Percentiles rank a stretch among this genome's conserved stretches.
phyloP scores from a whole-genome alignment of 495 filamentous ascomycete species.

The Halenospora varia region DNA sequence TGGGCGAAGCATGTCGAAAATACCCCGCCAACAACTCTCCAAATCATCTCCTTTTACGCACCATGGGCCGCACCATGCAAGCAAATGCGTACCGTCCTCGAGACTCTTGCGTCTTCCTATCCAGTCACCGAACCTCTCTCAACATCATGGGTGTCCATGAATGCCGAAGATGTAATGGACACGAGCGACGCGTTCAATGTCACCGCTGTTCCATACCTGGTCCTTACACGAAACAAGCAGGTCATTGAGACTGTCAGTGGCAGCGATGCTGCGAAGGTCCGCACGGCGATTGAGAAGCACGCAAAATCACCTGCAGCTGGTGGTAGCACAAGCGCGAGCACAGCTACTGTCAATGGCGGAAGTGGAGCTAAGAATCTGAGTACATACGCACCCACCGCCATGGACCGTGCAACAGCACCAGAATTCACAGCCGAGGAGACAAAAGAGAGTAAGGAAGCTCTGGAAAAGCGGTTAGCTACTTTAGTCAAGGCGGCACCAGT shows the following conservation, averaged over 20 bases:
- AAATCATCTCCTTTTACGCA: slow-evolving; percentile 89
- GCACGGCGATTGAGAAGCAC: slow-evolving; percentile 77
- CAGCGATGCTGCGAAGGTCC: slow-evolving; percentile 78
- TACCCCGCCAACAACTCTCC: slow-evolving; percentile 61
- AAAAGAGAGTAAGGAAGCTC: slow-evolving; percentile 68
- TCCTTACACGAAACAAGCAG: slow-evolving; percentile 66
- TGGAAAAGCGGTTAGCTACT: slow-evolving; percentile 69
- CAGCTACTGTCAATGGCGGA: slow-evolving; percentile 24
- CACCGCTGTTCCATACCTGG: slow-evolving; percentile 86
- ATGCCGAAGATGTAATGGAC: slow-evolving; percentile 86
- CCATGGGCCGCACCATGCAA: slow-evolving; percentile 93
- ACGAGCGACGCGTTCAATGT: slow-evolving; percentile 88
- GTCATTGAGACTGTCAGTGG: slow-evolving; percentile 80
- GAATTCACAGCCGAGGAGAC: slow-evolving; percentile 32
- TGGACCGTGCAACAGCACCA: slow-evolving; percentile 42
- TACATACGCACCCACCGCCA: slow-evolving; percentile 40
- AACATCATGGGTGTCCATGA: slow-evolving; percentile 79
- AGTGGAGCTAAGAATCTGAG: slow-evolving; percentile 31
- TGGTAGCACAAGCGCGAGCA: slow-evolving; percentile 23
- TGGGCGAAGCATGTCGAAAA: slow-evolving; percentile 63
- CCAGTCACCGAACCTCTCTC: slow-evolving; percentile 57
- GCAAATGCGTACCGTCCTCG: slow-evolving; percentile 86
- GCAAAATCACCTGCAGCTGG: slow-evolving; percentile 36
- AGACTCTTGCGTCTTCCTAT: slow-evolving; percentile 79
- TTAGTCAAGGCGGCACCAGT: slow-evolving; percentile 93